These are phyloP conservation scores for Penicillium oxalicum DNA, from an alignment of 2,329 filamentous ascomycete genomes.

Conservation along the genomic window DNA sequence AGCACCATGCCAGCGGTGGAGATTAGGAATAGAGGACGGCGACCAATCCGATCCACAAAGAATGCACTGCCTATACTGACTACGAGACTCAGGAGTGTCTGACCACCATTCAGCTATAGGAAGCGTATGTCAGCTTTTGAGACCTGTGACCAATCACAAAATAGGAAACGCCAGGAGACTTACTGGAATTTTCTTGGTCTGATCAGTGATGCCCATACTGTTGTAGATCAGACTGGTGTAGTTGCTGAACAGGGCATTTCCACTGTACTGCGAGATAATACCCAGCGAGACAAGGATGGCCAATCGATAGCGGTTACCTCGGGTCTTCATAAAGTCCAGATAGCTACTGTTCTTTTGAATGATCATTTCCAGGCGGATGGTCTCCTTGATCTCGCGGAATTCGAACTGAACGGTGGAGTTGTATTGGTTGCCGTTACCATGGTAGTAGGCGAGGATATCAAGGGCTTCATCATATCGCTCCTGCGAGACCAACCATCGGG, in stretches of 20 bases:
- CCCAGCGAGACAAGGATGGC: slow-evolving; percentile 58
- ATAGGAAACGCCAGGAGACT: slow-evolving; percentile 9
- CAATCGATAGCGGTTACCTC: slow-evolving; percentile 60
- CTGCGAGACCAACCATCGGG: slow-evolving; percentile 59
- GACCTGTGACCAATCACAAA: background rate
- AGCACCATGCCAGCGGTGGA: slow-evolving; percentile 33
- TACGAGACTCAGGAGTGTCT: slow-evolving; percentile 55
- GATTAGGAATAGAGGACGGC: slow-evolving; percentile 51
- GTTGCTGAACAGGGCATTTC: slow-evolving; percentile 62
- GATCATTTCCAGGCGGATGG: slow-evolving; percentile 53
- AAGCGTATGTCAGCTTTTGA: slow-evolving; percentile 16
- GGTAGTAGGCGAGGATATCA: slow-evolving; percentile 56
- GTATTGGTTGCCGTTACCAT: slow-evolving; percentile 55
- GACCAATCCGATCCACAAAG: slow-evolving; percentile 51
- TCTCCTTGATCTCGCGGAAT: slow-evolving; percentile 61
- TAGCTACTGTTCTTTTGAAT: slow-evolving; percentile 49
- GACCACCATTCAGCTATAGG: slow-evolving; percentile 47
- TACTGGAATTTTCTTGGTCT: slow-evolving; percentile 53
- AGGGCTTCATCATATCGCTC: slow-evolving; percentile 59
- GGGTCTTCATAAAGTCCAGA: slow-evolving; percentile 56
- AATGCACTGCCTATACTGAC: slow-evolving; percentile 53
- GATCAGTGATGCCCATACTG: slow-evolving; percentile 54
- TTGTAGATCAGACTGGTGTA: slow-evolving; percentile 60
- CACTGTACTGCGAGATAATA: slow-evolving; percentile 62
- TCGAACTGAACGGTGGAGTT: slow-evolving; percentile 61